Evolutionary conservation across 1,139 yeast genomes (phyloP).

Genomic region (Meyerozyma carpophila): DNA sequence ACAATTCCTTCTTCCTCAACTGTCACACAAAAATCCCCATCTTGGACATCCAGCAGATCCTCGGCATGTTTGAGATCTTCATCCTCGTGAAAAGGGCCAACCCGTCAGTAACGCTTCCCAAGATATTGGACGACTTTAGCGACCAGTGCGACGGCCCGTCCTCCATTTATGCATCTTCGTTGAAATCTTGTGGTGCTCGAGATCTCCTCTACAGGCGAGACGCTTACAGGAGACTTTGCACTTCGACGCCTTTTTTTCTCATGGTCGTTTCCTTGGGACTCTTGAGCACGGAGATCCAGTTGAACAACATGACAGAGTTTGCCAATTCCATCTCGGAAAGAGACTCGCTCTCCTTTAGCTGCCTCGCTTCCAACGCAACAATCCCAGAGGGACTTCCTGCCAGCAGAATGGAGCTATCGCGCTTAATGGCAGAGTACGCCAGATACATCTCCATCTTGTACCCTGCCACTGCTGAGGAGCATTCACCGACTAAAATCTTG

Average conservation of each 20-base stretch:
- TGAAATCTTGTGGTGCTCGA: slow-evolving; percentile 10
- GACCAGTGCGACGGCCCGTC: slow-evolving; percentile 10
- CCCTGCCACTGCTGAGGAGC: slow-evolving; percentile 18
- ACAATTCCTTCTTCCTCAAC: slow-evolving; percentile 30
- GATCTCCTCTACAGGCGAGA: slow-evolving; percentile 16
- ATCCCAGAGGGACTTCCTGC: slow-evolving; percentile 13
- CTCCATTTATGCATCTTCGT: slow-evolving; percentile 10
- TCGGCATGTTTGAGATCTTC: slow-evolving; percentile 28
- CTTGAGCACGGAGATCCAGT: slow-evolving; percentile 26
- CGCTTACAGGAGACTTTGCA: slow-evolving; percentile 20
- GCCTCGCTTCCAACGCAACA: slow-evolving; percentile 9
- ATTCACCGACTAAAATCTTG: slow-evolving; percentile 21
- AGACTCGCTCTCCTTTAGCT: slow-evolving; percentile 13
- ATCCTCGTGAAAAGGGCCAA: slow-evolving; percentile 17
- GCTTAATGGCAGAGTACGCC: slow-evolving; percentile 20
- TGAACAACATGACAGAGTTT: slow-evolving; percentile 29
- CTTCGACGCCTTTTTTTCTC: slow-evolving; percentile 23
- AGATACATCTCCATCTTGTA: slow-evolving; percentile 17
- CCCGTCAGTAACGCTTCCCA: slow-evolving; percentile 17
- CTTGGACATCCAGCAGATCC: slow-evolving; percentile 24
- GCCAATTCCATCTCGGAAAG: slow-evolving; percentile 27
- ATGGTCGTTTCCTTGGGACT: slow-evolving; percentile 32
- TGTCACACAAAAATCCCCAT: slow-evolving; percentile 34
- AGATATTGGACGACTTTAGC: slow-evolving; percentile 18
- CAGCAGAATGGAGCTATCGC: slow-evolving; percentile 21